These are phyloP conservation scores for Musa itinerans DNA, from an alignment of 176 grass and related monocot species.

Conservation along the genomic window DNA sequence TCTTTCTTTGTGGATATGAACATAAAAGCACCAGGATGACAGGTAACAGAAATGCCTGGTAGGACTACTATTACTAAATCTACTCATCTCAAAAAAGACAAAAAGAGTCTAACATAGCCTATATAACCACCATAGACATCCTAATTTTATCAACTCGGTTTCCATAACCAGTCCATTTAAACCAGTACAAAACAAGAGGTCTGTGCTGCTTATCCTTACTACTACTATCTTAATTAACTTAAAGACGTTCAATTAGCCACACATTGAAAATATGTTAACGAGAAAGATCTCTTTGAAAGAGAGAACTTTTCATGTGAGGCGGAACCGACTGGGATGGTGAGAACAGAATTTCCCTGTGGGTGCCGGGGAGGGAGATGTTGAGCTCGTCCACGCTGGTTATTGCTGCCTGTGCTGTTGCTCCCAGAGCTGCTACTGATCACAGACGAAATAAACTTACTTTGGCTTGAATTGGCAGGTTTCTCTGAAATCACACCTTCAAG, in stretches of 20 bases:
- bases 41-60: not conserved
- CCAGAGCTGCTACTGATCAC: not conserved
- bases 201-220: not conserved
- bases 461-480: not conserved
- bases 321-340: not conserved
- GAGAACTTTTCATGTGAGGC: not conserved
- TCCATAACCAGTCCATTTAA: not conserved
- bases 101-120: not conserved
- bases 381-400: not conserved
- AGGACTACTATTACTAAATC: not conserved
- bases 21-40: not conserved
- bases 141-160: not conserved
- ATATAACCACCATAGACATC: not conserved
- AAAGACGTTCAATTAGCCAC: not conserved
- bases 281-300: slow-evolving; percentile 2
- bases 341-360: not conserved
- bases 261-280: not conserved
- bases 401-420: not conserved
- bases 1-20: not conserved
- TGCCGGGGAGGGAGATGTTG: not conserved
- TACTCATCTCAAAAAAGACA: not conserved
- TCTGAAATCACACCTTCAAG: slow-evolving; percentile 4
- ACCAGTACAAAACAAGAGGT: not conserved
- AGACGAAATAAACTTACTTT: not conserved
- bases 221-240: not conserved